These are phyloP conservation scores for Phyllosticta ampelicida DNA, from an alignment of 2,329 filamentous ascomycete genomes.

Conservation along the genomic window DNA sequence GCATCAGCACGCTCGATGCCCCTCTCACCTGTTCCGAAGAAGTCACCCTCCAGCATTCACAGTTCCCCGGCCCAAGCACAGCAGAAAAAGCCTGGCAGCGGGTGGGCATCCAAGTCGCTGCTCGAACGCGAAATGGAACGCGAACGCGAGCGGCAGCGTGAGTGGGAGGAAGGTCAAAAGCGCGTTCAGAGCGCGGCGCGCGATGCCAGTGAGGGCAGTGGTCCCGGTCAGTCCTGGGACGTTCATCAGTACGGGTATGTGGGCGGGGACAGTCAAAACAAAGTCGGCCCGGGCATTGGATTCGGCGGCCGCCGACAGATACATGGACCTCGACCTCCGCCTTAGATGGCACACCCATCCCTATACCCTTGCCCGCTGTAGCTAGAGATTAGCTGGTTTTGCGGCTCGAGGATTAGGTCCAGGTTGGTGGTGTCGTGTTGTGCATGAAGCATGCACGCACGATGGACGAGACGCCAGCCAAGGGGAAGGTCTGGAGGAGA, in stretches of 20 bases:
- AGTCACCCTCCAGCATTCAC: constrained; percentile 27
- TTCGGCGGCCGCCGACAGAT: constrained; percentile 66
- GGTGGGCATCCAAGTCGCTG: constrained; percentile 57
- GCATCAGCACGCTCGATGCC: constrained; percentile 41
- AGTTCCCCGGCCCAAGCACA: constrained; percentile 51
- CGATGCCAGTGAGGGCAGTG: constrained; percentile 49
- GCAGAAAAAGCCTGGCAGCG: constrained; percentile 49
- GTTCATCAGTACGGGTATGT: constrained; percentile 68
- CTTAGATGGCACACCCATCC: background rate
- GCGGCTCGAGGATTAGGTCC: background rate
- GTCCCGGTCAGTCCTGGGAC: constrained; percentile 63
- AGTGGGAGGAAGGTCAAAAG: constrained; percentile 69
- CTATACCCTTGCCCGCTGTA: background rate
- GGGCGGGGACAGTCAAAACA: constrained; percentile 65
- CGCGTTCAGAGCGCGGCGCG: constrained; percentile 47
- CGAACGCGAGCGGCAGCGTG: constrained; percentile 62
- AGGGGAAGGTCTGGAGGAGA: background rate
- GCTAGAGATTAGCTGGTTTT: background rate
- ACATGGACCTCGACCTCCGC: constrained; percentile 57
- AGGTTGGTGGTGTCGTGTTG: background rate
- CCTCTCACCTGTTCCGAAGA: constrained; percentile 39
- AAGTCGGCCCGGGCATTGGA: constrained; percentile 46
- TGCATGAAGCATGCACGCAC: background rate
- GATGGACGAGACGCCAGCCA: background rate
- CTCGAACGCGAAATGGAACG: constrained; percentile 73